Percentiles rank a stretch among this genome's conserved stretches.
Evolutionary conservation across 2,329 filamentous ascomycete species (phyloP).

Genomic region (Aspergillus viridinutans): DNA sequence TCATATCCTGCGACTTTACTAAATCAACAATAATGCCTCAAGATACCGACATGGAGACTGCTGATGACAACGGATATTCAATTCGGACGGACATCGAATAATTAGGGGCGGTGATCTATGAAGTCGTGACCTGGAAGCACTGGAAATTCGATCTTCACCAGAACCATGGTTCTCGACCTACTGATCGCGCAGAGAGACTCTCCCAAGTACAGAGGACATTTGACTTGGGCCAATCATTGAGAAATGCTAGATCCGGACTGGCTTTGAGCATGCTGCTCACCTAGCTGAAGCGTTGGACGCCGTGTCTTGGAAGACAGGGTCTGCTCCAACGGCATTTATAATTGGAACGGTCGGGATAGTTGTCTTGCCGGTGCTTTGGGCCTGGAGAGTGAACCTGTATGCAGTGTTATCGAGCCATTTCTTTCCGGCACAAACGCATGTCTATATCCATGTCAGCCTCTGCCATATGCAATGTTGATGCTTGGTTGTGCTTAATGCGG

Average conservation of each 20-base stretch:
- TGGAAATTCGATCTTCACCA: slow-evolving; percentile 24
- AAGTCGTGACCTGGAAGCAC: slow-evolving; percentile 19
- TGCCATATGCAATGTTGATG: no score
- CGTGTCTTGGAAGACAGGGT: no score
- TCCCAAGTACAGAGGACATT: slow-evolving; percentile 21
- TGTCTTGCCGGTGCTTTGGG: no score
- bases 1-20: slow-evolving; percentile 28
- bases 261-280: not conserved
- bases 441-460: no score
- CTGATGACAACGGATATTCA: slow-evolving; percentile 24
- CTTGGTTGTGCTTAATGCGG: no score
- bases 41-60: slow-evolving; percentile 21
- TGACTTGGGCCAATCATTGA: slow-evolving; percentile 26
- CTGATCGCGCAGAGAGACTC: slow-evolving; percentile 19
- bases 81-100: slow-evolving; percentile 27
- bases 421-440: no score
- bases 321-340: no score
- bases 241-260: slow-evolving; percentile 17
- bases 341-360: no score
- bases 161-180: slow-evolving; percentile 9
- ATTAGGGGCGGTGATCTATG: slow-evolving; percentile 29
- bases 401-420: no score
- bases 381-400: no score
- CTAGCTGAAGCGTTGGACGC: no score
- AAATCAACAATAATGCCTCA: slow-evolving; percentile 22